phyloP scores from a whole-genome alignment of 2,329 filamentous ascomycete genomes.

The Xylaria sp. region DNA sequence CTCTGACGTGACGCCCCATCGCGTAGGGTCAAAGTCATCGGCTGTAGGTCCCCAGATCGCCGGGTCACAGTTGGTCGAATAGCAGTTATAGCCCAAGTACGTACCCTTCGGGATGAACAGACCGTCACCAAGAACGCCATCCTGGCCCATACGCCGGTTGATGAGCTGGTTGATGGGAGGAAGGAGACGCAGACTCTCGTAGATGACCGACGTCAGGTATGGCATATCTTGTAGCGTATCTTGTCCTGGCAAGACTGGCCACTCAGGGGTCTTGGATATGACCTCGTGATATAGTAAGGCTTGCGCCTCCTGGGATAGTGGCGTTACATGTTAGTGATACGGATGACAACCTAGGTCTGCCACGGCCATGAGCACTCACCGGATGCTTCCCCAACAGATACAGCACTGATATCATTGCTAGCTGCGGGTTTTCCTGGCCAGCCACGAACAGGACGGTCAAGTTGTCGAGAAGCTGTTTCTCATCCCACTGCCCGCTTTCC shows the following conservation, averaged over 20 bases:
- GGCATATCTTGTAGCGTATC: constrained; percentile 41
- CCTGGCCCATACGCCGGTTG: constrained; percentile 43
- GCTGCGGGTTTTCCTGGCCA: constrained; percentile 46
- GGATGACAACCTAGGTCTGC: neutral
- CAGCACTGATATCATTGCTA: constrained; percentile 30
- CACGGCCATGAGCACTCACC: neutral
- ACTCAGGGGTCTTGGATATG: neutral
- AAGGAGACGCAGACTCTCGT: constrained; percentile 51
- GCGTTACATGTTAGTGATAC: constrained; percentile 31
- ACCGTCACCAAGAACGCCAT: constrained; percentile 31
- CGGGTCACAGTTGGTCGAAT: constrained; percentile 43
- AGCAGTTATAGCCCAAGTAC: constrained; percentile 46
- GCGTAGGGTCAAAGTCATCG: constrained; percentile 42
- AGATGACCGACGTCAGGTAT: constrained; percentile 46
- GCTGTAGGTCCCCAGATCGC: constrained; percentile 37
- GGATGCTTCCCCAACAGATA: constrained; percentile 42
- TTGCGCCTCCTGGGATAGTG: constrained; percentile 7
- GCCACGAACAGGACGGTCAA: constrained; percentile 45
- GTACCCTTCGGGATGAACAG: constrained; percentile 41
- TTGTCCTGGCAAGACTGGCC: neutral
- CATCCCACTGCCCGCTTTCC: constrained; percentile 30
- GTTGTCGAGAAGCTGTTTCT: constrained; percentile 45
- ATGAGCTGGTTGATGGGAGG: constrained; percentile 54
- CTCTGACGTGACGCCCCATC: constrained; percentile 42
- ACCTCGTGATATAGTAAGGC: neutral